A percentile compares a stretch with the other conserved stretches of the same genome.
Conservation (phyloP, 768 basidiomycete genomes). For the Tricholoma sp. region DNA sequence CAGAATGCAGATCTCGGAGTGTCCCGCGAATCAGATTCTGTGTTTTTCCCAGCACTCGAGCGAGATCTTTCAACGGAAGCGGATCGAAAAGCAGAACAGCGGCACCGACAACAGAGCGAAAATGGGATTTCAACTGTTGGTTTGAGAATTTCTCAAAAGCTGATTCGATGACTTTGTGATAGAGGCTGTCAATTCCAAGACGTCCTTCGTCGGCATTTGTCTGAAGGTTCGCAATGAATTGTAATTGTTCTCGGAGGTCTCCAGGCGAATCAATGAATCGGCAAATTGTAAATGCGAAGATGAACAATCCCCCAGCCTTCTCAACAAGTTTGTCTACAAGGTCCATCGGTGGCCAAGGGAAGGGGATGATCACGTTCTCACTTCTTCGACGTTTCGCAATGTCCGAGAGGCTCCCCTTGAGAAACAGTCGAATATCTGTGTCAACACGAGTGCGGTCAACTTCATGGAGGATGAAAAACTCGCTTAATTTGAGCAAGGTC, state of each 20-base stretch:
- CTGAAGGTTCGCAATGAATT: constrained; percentile 5
- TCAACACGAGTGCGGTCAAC: constrained; percentile 13
- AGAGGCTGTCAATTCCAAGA: constrained; percentile 5
- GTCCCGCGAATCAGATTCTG: constrained; percentile 9
- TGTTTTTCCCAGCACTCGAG: constrained; percentile 5
- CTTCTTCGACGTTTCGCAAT: background rate
- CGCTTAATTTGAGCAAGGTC: background rate
- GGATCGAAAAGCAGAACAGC: constrained; percentile 9
- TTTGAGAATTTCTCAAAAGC: constrained; percentile 4
- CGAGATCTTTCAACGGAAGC: constrained; percentile 6
- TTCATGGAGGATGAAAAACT: constrained; percentile 18
- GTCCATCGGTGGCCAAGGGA: constrained; percentile 13
- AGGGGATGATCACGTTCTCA: background rate
- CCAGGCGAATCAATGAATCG: constrained; percentile 14
- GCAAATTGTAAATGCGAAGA: constrained; percentile 14
- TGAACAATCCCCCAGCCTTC: constrained; percentile 11
- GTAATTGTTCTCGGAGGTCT: constrained; percentile 8
- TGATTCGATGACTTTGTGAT: constrained; percentile 6
- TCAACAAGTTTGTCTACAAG: constrained; percentile 4
- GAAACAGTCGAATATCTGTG: constrained; percentile 15
- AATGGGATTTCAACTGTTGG: constrained; percentile 1
- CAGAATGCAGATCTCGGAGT: constrained; percentile 6
- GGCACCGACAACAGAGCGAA: constrained; percentile 9
- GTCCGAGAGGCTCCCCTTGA: background rate
- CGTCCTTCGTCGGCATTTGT: background rate